Percentiles rank a stretch among this genome's conserved stretches.
Evolutionary conservation across 1,284 basidiomycete genomes (phyloP).

Genomic region (Trametes versicolor): DNA sequence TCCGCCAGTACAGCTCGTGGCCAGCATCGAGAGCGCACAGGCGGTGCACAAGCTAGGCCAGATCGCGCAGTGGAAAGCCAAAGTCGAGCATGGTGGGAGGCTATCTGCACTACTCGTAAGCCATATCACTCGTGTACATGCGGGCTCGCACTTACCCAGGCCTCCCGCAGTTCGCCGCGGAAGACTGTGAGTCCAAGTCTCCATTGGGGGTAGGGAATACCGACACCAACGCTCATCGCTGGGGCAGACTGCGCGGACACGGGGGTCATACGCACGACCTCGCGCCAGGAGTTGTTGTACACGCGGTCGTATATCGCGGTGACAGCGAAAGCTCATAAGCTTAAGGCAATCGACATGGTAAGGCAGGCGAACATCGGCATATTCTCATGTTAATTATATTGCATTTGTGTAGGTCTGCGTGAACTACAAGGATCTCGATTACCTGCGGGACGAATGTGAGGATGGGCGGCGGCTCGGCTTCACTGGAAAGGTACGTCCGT

Average conservation of each 20-base stretch:
- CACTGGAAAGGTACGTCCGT: slow-evolving; percentile 78
- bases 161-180: slow-evolving; percentile 81
- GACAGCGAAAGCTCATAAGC: slow-evolving; percentile 84
- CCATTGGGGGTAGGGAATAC: not conserved
- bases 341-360: slow-evolving; percentile 93
- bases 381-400: not conserved
- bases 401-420: slow-evolving; percentile 80
- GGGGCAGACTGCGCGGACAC: slow-evolving; percentile 86
- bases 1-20: slow-evolving; percentile 67
- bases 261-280: slow-evolving; percentile 81
- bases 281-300: slow-evolving; percentile 82
- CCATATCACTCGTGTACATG: slow-evolving; percentile 9
- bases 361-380: slow-evolving; percentile 9
- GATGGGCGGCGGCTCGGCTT: slow-evolving; percentile 86
- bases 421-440: slow-evolving; percentile 83
- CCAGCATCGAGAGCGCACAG: slow-evolving; percentile 84
- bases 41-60: slow-evolving; percentile 67
- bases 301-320: slow-evolving; percentile 89
- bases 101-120: slow-evolving; percentile 66
- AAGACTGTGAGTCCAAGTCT: slow-evolving; percentile 73
- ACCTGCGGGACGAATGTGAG: slow-evolving; percentile 78
- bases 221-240: not conserved
- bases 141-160: not conserved
- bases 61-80: slow-evolving; percentile 72
- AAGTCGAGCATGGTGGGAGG: slow-evolving; percentile 56